Evolutionary conservation across 805 yeast genomes (phyloP).

Genomic region (Scheffersomyces amazonensis): DNA sequence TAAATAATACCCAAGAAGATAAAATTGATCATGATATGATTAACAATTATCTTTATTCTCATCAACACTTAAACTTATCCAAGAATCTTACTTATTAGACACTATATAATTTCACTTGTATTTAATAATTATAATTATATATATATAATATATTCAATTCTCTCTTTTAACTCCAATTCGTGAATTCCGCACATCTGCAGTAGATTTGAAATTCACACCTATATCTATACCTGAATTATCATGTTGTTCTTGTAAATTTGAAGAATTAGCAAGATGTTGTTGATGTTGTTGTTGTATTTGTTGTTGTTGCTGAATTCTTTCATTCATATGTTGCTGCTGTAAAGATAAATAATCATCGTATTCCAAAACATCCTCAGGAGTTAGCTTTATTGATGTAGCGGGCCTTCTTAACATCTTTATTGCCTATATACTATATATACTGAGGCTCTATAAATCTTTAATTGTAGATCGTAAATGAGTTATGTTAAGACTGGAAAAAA

Average conservation of each 20-base stretch:
- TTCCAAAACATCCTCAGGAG: slow-evolving; percentile 63
- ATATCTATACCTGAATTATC: slow-evolving; percentile 10
- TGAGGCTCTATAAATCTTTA: too few species aligned
- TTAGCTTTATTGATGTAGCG: slow-evolving; percentile 63
- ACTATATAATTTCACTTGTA: too few species aligned
- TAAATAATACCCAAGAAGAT: too few species aligned
- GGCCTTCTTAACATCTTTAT: slow-evolving; percentile 77
- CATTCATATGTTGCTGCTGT: slow-evolving; percentile 1
- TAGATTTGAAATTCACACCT: slow-evolving; percentile 63
- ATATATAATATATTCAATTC: too few species aligned
- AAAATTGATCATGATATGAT: too few species aligned
- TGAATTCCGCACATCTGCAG: slow-evolving; percentile 11
- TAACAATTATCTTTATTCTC: too few species aligned
- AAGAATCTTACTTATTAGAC: too few species aligned
- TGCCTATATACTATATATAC: too few species aligned
- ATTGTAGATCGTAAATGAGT: too few species aligned
- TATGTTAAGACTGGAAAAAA: too few species aligned
- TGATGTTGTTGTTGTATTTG: slow-evolving; percentile 5
- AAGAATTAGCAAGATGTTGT: slow-evolving; percentile 7
- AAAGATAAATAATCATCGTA: slow-evolving; percentile 38
- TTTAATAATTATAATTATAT: too few species aligned
- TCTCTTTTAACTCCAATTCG: slow-evolving; percentile 18
- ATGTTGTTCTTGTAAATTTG: slow-evolving; percentile 13
- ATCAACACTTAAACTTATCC: too few species aligned
- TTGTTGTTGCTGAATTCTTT: slow-evolving; percentile 4